A percentile compares a stretch with the other conserved stretches of the same genome.
Evolutionary conservation across 768 basidiomycete species (phyloP).

Genomic region (Phylloporus sp.): DNA sequence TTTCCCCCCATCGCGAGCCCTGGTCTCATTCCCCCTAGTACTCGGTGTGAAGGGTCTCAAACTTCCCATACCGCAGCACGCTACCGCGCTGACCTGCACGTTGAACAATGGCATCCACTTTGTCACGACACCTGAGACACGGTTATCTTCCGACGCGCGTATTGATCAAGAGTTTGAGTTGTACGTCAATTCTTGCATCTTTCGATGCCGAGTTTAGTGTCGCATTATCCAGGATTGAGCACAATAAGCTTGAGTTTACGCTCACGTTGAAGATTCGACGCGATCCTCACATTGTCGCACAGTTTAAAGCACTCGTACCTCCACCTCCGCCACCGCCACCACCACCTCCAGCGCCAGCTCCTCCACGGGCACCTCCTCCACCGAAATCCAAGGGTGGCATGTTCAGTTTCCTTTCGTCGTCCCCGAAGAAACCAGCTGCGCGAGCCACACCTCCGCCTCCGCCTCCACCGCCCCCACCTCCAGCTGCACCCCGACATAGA

Average conservation of each 20-base stretch:
- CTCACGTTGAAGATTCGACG: conserved; percentile 82
- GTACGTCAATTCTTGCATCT: conserved; percentile 40
- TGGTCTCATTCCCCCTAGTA: conserved; percentile 42
- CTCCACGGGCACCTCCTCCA: conserved; percentile 41
- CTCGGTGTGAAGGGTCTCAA: conserved; percentile 66
- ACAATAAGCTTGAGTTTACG: conserved; percentile 93
- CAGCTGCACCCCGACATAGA: conserved; percentile 35
- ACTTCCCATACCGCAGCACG: conserved; percentile 73
- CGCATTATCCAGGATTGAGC: conserved; percentile 63
- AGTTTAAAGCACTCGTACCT: conserved; percentile 62
- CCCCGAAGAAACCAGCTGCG: conserved; percentile 64
- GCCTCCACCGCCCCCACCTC: conserved; percentile 37
- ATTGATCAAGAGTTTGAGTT: conserved; percentile 91
- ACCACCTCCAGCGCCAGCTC: conserved; percentile 41
- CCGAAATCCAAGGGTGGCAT: conserved; percentile 58
- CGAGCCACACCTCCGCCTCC: conserved; percentile 35
- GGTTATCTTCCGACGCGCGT: conserved; percentile 50
- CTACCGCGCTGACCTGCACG: conserved; percentile 75
- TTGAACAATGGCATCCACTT: conserved; percentile 97
- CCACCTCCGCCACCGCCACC: conserved; percentile 50
- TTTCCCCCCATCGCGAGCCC: not conserved
- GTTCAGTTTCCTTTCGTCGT: conserved; percentile 71
- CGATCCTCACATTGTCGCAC: conserved; percentile 78
- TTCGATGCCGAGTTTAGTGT: not conserved
- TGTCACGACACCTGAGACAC: conserved; percentile 80